Evolutionary conservation across 257 asterid genomes (phyloP), one percentile per base, ranked within the genome.

Genomic region (Ilex aquifolium): DNA sequence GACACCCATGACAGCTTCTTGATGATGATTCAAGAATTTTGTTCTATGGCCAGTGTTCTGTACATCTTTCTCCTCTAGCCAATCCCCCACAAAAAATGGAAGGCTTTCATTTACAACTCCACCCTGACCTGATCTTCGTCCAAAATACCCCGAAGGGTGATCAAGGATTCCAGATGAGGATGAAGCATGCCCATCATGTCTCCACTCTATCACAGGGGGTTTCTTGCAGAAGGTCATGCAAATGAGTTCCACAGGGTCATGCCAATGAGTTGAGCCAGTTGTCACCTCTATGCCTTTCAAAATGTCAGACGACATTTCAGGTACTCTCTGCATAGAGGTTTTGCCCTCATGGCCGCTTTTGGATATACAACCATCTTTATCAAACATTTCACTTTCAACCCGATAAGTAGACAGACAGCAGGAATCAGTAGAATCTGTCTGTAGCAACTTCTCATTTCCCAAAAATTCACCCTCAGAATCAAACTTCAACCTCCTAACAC

Each of bases 181-280:
- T 39, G 65, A 60, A 56, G 71, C 64, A 59, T 63, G 68, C 31
- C 57, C 17, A 16, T 74, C 86, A 74, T 80, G 77, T 40, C 72
- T 72, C 77, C 80, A 82, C 60, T 80, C 84, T 62, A 81, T 77
- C 27, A 57, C 59, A 68, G 95, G 95, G 52, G 96, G 86, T 82
- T 81, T 83, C 80, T 65, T 63, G 58, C 66, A 60, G 65, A 79
- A 73, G 67, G 87, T 80, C 91, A 87, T 61, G 57, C 76, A 83
- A 69, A 77, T 61, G 57, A 79, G 75, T 67, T 80, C 75, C 60
- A 39, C 65, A 69, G 80, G 72, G 62, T 66, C 79, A 36, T 36
- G 42, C 5, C 42, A 36, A 36, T 36, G n/a, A 14, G 57, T 7
- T 14, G 10, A 3, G 54, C 63, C 70, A 72, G 65, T 64, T 57